phyloP scores from a whole-genome alignment of 306 rosid genomes.

The Cicer chorassanicum region DNA sequence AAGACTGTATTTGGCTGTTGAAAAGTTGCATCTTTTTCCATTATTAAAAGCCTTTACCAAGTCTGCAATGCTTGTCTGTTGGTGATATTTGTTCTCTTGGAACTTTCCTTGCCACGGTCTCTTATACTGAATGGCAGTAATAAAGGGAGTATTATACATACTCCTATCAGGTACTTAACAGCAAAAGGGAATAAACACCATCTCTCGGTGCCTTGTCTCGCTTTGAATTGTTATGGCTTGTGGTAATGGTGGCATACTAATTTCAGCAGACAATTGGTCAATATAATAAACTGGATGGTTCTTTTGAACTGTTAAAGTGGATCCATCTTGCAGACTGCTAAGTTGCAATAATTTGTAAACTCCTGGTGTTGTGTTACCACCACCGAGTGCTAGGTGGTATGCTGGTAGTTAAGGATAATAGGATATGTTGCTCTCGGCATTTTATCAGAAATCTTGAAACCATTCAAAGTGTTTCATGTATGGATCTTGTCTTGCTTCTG shows the following conservation, averaged over 20 bases:
- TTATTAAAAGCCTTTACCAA: background rate
- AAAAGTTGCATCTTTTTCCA: background rate
- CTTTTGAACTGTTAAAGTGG: background rate
- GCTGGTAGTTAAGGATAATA: background rate
- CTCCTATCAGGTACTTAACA: background rate
- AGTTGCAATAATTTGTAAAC: slow-evolving; percentile 1
- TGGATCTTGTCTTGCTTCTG: slow-evolving; percentile 2
- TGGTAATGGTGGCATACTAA: background rate
- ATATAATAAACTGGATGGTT: background rate
- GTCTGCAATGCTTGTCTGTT: background rate
- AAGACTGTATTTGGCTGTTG: background rate
- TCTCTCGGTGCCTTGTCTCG: background rate
- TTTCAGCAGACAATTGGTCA: slow-evolving; percentile 6
- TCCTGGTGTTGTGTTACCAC: background rate
- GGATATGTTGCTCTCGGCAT: background rate
- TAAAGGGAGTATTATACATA: no score
- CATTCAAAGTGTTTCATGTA: background rate
- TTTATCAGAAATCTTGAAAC: background rate
- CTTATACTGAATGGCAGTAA: background rate
- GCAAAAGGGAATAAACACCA: slow-evolving; percentile 17
- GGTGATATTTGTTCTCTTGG: slow-evolving; percentile 13
- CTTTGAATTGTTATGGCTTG: slow-evolving; percentile 19
- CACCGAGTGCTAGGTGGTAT: background rate
- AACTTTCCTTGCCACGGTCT: slow-evolving; percentile 19
- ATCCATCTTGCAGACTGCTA: slow-evolving; percentile 3